A percentile compares a stretch with the other conserved stretches of the same genome.
Conservation (phyloP, 208 protist species). For the Phytomonas serpens region DNA sequence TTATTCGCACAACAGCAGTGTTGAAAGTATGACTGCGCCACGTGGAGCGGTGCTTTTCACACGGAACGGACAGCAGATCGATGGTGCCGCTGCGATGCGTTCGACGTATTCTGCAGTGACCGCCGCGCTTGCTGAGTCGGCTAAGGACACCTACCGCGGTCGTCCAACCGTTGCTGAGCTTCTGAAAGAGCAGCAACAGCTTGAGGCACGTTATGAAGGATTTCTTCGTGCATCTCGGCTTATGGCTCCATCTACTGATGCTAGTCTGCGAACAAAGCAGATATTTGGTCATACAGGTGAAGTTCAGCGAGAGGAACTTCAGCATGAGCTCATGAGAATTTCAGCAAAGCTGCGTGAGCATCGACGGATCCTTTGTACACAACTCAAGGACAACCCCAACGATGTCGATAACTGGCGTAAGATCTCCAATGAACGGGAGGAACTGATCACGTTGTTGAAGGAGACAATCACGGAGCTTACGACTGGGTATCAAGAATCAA, state of each 20-base stretch:
- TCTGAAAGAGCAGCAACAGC: constrained; percentile 56
- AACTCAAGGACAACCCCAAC: constrained; percentile 89
- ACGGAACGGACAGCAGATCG: neutral
- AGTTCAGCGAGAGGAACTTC: constrained; percentile 28
- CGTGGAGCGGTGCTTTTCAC: constrained; percentile 1
- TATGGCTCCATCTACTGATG: neutral
- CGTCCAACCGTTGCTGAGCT: constrained; percentile 71
- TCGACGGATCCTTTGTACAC: constrained; percentile 70
- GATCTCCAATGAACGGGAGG: constrained; percentile 69
- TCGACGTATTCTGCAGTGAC: constrained; percentile 24
- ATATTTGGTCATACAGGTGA: constrained; percentile 17
- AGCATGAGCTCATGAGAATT: constrained; percentile 57
- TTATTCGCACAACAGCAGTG: neutral
- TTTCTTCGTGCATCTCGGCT: constrained; percentile 28
- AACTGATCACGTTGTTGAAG: constrained; percentile 71
- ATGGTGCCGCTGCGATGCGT: constrained; percentile 18
- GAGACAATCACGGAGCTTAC: constrained; percentile 64
- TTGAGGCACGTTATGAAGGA: constrained; percentile 81
- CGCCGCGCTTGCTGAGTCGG: constrained; percentile 21
- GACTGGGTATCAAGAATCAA: constrained; percentile 44
- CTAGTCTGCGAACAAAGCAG: neutral
- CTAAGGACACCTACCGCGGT: constrained; percentile 26
- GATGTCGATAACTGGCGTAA: constrained; percentile 90
- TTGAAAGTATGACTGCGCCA: neutral
- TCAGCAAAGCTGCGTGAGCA: constrained; percentile 68